Evolutionary conservation across 2,329 filamentous ascomycete genomes (phyloP).

Genomic region (Phoma sp.): DNA sequence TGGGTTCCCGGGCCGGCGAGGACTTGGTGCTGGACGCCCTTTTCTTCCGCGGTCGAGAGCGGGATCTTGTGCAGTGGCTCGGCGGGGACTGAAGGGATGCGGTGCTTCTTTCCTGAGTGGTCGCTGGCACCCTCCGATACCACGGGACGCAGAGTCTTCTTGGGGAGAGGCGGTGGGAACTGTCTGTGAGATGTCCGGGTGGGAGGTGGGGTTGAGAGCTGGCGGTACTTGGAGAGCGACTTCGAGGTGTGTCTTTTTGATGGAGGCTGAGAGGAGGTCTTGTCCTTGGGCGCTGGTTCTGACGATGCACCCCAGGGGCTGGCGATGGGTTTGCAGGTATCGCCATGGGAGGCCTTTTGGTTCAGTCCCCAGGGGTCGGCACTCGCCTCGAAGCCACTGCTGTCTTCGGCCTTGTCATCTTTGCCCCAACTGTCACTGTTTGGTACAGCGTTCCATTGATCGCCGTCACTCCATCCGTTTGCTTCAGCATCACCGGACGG

Average conservation of each 20-base stretch:
- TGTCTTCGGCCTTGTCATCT: not conserved
- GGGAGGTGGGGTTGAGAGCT: not conserved
- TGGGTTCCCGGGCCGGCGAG: slow-evolving; percentile 11
- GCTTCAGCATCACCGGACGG: no score
- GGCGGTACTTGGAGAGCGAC: slow-evolving; percentile 12
- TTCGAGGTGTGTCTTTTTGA: slow-evolving; percentile 20
- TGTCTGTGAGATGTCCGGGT: slow-evolving; percentile 41
- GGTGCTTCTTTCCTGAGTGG: not conserved
- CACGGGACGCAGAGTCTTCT: not conserved
- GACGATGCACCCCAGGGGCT: not conserved
- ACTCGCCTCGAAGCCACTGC: not conserved
- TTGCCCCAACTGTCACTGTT: not conserved
- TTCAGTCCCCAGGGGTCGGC: not conserved
- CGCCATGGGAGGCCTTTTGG: not conserved
- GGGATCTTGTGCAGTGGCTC: not conserved
- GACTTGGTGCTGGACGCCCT: slow-evolving; percentile 3
- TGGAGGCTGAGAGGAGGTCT: not conserved
- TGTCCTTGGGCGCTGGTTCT: not conserved
- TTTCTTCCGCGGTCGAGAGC: not conserved
- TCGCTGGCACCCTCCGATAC: not conserved
- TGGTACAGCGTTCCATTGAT: not conserved
- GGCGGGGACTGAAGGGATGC: not conserved
- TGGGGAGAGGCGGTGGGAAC: slow-evolving; percentile 14
- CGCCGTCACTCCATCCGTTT: not conserved
- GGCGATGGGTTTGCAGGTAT: not conserved